phyloP scores from a whole-genome alignment of 2,329 filamentous ascomycete genomes.

The Botrytis sinoallii region DNA sequence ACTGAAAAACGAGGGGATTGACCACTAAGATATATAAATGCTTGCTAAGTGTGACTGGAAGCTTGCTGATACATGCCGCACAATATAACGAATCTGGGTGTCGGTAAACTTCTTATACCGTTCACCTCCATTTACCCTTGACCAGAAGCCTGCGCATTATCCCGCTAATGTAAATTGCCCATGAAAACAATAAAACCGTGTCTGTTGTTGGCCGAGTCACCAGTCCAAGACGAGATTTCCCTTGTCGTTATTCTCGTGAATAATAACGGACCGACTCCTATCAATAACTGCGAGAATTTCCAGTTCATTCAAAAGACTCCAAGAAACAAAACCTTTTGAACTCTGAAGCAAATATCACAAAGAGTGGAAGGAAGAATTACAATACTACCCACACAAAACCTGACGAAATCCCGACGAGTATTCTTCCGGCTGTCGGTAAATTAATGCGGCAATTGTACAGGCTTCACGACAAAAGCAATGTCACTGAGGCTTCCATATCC shows the following conservation, averaged over 20 bases:
- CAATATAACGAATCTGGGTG: constrained; percentile 12
- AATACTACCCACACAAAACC: constrained; percentile 15
- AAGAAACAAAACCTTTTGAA: constrained; percentile 8
- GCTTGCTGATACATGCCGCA: constrained; percentile 8
- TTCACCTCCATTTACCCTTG: constrained; percentile 12
- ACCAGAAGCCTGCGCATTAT: constrained; percentile 12
- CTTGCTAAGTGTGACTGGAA: constrained; percentile 1
- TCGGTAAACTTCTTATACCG: constrained; percentile 15
- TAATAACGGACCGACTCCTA: constrained; percentile 17
- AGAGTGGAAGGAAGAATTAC: constrained; percentile 6
- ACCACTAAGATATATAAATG: constrained; percentile 13
- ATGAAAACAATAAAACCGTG: constrained; percentile 22
- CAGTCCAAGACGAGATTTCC: constrained; percentile 3
- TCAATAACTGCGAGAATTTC: constrained; percentile 11
- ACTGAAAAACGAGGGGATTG: constrained; percentile 5
- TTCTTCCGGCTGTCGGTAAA: constrained; percentile 17
- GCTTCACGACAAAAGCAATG: constrained; percentile 32
- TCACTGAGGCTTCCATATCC: constrained; percentile 37
- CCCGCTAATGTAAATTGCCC: constrained; percentile 25
- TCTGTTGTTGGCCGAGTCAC: constrained; percentile 15
- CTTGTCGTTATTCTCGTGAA: background rate
- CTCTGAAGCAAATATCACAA: constrained; percentile 1
- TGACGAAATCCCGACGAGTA: constrained; percentile 2
- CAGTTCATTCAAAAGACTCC: background rate
- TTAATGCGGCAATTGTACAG: constrained; percentile 23